Conservation (phyloP, 148 eudicot species). For the Rhododendron vialii region DNA sequence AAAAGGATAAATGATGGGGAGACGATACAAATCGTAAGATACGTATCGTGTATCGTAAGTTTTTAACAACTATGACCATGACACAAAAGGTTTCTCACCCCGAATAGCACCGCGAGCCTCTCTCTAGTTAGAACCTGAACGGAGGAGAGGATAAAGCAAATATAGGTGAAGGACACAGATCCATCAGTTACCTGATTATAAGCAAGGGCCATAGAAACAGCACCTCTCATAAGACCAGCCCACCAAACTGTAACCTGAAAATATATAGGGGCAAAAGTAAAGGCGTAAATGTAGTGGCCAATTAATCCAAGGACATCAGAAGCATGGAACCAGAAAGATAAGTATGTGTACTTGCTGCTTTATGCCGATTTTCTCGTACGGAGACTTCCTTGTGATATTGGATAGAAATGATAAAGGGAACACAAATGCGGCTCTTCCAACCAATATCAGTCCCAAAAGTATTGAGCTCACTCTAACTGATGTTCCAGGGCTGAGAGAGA, state of each 20-base stretch:
- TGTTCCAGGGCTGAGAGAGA: conserved; percentile 48
- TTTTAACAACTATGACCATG: no score
- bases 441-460: conserved; percentile 54
- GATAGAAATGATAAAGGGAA: conserved; percentile 71
- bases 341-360: conserved; percentile 56
- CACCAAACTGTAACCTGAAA: conserved; percentile 75
- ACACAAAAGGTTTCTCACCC: background rate
- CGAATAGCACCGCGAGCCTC: no score
- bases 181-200: conserved; percentile 58
- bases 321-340: conserved; percentile 2
- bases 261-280: background rate
- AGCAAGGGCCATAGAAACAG: conserved; percentile 86
- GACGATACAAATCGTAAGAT: no score
- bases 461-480: conserved; percentile 56
- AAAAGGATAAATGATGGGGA: no score
- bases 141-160: no score
- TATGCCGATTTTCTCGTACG: conserved; percentile 44
- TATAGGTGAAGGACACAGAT: background rate
- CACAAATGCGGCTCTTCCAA: conserved; percentile 82
- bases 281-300: background rate
- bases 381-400: conserved; percentile 54
- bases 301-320: conserved; percentile 6
- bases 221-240: conserved; percentile 94
- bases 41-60: no score
- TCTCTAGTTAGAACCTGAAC: no score